A percentile compares a stretch with the other conserved stretches of the same genome.
Evolutionary conservation across 2,329 filamentous ascomycete genomes (phyloP).

Genomic region (Ophiostoma sp.): DNA sequence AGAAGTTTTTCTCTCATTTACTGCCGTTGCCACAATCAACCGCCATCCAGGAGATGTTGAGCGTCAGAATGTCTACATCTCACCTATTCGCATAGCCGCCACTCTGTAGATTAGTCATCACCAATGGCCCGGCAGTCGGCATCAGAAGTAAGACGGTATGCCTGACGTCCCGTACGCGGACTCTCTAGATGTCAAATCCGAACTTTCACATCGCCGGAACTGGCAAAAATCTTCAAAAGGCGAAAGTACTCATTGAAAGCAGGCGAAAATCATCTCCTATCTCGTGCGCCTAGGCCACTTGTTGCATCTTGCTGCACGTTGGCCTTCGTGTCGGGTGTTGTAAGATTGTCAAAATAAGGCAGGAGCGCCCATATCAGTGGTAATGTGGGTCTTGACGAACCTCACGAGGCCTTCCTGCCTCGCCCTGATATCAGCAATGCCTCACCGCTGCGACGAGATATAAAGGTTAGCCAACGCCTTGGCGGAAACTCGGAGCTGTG

Average conservation of each 20-base stretch:
- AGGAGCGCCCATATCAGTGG: background rate
- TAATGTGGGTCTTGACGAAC: background rate
- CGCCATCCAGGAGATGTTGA: too few species aligned
- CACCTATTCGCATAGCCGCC: background rate
- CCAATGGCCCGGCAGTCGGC: too few species aligned
- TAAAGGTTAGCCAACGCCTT: background rate
- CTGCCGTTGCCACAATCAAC: too few species aligned
- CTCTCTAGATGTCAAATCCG: background rate
- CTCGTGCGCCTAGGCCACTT: too few species aligned
- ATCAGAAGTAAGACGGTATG: background rate
- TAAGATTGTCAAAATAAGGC: background rate
- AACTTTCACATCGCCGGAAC: background rate
- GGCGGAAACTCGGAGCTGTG: background rate
- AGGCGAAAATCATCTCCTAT: background rate
- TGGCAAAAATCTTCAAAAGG: background rate
- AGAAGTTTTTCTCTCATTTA: too few species aligned
- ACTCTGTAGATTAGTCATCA: background rate
- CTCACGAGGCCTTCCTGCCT: background rate
- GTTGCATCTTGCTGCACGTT: background rate
- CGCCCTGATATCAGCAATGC: background rate
- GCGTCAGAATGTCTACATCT: background rate
- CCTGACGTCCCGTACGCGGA: background rate
- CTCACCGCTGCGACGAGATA: background rate
- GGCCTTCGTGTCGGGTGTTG: background rate
- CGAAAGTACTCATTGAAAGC: background rate